Evolutionary conservation across 2,329 filamentous ascomycete genomes (phyloP), one percentile per base, ranked within the genome.

Genomic region (Venturia oleaginea): DNA sequence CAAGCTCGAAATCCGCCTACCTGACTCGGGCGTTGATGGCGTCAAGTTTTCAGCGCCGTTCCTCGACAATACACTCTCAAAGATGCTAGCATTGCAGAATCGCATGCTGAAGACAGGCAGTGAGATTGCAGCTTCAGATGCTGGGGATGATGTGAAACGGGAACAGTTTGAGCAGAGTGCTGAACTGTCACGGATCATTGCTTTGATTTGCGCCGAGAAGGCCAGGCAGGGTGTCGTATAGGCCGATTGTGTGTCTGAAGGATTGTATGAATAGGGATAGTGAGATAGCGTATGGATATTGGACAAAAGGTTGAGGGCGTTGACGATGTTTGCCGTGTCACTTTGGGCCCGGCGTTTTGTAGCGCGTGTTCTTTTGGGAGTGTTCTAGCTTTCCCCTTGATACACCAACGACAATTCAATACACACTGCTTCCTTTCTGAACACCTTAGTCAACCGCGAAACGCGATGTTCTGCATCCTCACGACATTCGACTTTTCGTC

Each of bases 171-270:
- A 76, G 17, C 79, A 81, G 71, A 77, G 74, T 37, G 79, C 79
- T 1, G 79, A 81, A 71, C 67, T 81, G 66, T 77, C 75, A 61
- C 69, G 78, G 62, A 80, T 81, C 64, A 81, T 81, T 66, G 79
- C 79, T 1, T 68, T 81, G 67, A 81, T 81, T 64, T 81, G 79
- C 68, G 77, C 79, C 2, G 79, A 81, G 75, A 81, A 81, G 72
- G 79, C 79, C 6, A 75, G 79, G 67, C 79, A 81, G 68, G 77
- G 78, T 17, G 74, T 51, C 11, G 38, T 7, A 17, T 61, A 42
- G 24, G 10, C 13, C n/a, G 10, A 27, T 6, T 11, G 34, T 3
- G 13, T 27, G 8, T 19, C 5, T 17, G 8, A 4, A 11, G 59
- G 27, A 6, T 24, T 61, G 59, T 42, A 61, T 22, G 59, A 34